These are phyloP conservation scores for Trichoderma aggressivum DNA, from an alignment of 2,329 filamentous ascomycete species.

Conservation along the genomic window DNA sequence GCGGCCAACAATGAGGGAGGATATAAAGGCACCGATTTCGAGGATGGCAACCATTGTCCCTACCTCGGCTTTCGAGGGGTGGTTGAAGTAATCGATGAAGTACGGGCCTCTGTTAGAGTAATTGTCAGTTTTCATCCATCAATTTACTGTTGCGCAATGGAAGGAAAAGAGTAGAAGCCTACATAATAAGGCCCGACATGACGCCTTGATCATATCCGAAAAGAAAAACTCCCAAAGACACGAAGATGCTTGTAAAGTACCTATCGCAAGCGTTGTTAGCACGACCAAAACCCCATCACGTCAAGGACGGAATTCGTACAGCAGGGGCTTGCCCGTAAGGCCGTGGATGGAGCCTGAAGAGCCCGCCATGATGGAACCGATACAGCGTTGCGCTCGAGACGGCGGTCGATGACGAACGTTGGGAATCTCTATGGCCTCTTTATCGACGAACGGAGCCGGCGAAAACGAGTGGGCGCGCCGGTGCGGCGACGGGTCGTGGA, in stretches of 20 bases:
- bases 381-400: conserved; percentile 62
- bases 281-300: conserved; percentile 14
- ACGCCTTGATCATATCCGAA: conserved; percentile 90
- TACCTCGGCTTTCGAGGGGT: conserved; percentile 81
- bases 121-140: conserved; percentile 23
- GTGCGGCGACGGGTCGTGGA: conserved; percentile 49
- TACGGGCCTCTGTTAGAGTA: conserved; percentile 64
- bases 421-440: conserved; percentile 82
- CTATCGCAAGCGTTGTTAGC: conserved; percentile 43
- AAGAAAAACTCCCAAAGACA: conserved; percentile 80
- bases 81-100: conserved; percentile 89
- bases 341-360: conserved; percentile 76
- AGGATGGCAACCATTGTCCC: conserved; percentile 98
- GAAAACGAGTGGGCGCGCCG: conserved; percentile 36
- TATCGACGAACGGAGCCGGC: conserved; percentile 49
- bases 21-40: conserved; percentile 87
- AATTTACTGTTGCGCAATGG: not conserved
- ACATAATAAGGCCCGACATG: conserved; percentile 74
- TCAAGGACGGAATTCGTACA: conserved; percentile 53
- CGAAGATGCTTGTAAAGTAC: conserved; percentile 92
- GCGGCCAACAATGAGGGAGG: conserved; percentile 80
- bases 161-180: conserved; percentile 31
- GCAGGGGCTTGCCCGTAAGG: conserved; percentile 89
- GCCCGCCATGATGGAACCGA: conserved; percentile 84
- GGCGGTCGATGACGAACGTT: conserved; percentile 61